phyloP scores from a whole-genome alignment of 2,329 filamentous ascomycete species.

The Hypomyces perniciosus region DNA sequence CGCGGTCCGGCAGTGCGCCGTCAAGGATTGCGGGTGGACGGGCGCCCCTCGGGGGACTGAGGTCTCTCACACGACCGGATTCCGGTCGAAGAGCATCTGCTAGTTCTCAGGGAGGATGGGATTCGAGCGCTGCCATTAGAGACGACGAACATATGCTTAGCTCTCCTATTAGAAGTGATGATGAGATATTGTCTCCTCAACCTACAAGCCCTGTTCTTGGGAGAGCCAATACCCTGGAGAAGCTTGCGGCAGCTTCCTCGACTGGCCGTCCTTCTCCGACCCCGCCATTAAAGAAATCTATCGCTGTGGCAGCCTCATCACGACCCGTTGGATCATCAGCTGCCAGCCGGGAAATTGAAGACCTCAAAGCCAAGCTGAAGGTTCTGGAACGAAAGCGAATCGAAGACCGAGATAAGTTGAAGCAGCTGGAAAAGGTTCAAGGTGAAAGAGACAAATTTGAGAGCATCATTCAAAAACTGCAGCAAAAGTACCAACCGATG shows the following conservation, averaged over 20 bases:
- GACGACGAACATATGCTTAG: slow-evolving; percentile 25
- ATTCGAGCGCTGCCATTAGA: slow-evolving; percentile 31
- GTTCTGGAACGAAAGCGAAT: slow-evolving; percentile 80
- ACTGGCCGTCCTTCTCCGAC: slow-evolving; percentile 24
- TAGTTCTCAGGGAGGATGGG: slow-evolving; percentile 40
- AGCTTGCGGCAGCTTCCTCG: slow-evolving; percentile 37
- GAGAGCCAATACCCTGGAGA: slow-evolving; percentile 48
- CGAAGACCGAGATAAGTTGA: slow-evolving; percentile 81
- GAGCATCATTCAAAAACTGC: slow-evolving; percentile 80
- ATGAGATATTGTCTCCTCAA: slow-evolving; percentile 44
- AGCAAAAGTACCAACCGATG: slow-evolving; percentile 80
- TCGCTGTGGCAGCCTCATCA: slow-evolving; percentile 22
- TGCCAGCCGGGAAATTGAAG: slow-evolving; percentile 66
- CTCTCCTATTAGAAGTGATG: slow-evolving; percentile 47
- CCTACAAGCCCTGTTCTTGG: slow-evolving; percentile 45
- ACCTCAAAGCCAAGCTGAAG: slow-evolving; percentile 80
- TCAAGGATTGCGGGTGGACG: slow-evolving; percentile 37
- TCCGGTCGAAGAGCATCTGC: slow-evolving; percentile 40
- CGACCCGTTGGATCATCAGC: slow-evolving; percentile 42
- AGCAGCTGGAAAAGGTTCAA: slow-evolving; percentile 69
- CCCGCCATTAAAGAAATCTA: slow-evolving; percentile 25
- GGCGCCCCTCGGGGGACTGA: slow-evolving; percentile 33
- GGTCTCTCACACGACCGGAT: slow-evolving; percentile 31
- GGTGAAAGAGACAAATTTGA: slow-evolving; percentile 74
- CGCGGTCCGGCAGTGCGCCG: slow-evolving; percentile 27